Percentiles rank a stretch among this genome's conserved stretches.
phyloP scores from a whole-genome alignment of 2,329 filamentous ascomycete species.

The Diaporthe ampelina region DNA sequence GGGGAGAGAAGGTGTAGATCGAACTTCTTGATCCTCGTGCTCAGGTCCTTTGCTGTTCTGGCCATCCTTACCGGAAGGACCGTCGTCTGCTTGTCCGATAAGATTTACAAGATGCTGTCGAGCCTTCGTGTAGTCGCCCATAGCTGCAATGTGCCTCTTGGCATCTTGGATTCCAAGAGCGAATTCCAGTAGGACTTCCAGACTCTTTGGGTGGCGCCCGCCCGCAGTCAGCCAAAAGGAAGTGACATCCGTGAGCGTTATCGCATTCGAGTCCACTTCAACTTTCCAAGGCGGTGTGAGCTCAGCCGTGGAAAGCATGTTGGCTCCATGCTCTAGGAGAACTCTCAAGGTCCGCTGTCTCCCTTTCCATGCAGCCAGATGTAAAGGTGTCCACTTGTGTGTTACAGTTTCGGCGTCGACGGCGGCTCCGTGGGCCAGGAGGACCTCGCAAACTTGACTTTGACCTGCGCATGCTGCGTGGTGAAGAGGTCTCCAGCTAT shows the following conservation, averaged over 20 bases:
- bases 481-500: background rate
- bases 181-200: background rate
- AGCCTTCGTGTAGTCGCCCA: background rate
- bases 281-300: background rate
- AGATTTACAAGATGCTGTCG: background rate
- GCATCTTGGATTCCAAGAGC: background rate
- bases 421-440: background rate
- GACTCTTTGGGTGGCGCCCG: background rate
- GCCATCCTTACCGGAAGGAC: background rate
- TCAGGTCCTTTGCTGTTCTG: background rate
- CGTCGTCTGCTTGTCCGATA: background rate
- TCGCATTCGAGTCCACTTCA: background rate
- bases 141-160: background rate
- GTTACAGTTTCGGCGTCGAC: background rate
- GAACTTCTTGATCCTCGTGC: background rate
- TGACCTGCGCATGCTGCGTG: background rate
- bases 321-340: background rate
- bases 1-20: background rate
- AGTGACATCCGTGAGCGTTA: background rate
- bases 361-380: background rate
- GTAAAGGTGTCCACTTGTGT: background rate
- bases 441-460: background rate
- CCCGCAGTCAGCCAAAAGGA: background rate
- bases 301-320: background rate
- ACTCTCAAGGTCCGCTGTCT: background rate